These are phyloP conservation scores for Margaritispora aquatica DNA, from an alignment of 495 filamentous ascomycete species.

Conservation along the genomic window DNA sequence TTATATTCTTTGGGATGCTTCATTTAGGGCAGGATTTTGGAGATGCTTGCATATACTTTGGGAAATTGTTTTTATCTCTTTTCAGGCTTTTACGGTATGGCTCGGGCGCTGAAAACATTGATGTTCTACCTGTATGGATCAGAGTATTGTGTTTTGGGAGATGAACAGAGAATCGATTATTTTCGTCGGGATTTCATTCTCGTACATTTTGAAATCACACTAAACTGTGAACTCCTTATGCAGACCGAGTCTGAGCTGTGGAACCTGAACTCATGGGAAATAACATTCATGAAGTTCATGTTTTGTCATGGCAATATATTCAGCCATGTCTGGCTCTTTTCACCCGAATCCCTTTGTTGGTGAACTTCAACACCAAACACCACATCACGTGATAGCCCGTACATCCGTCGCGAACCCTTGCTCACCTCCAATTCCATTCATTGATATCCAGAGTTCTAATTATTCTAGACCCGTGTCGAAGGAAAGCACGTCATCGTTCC, in stretches of 20 bases:
- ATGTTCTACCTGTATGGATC: not conserved
- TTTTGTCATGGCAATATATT: too few relatives aligned
- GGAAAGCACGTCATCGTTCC: too few relatives aligned
- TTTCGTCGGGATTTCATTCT: too few relatives aligned
- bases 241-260: too few relatives aligned
- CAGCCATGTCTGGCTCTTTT: too few relatives aligned
- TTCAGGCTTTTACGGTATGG: not conserved
- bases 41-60: not conserved
- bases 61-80: not conserved
- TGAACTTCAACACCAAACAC: not conserved
- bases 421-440: not conserved
- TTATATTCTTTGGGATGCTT: not conserved
- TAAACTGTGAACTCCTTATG: too few relatives aligned
- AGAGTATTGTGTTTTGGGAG: not conserved
- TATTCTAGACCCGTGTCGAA: too few relatives aligned
- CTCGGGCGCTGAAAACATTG: not conserved
- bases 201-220: too few relatives aligned
- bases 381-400: not conserved
- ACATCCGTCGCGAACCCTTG: not conserved
- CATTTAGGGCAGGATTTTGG: not conserved
- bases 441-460: too few relatives aligned
- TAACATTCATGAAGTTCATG: too few relatives aligned
- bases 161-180: not conserved
- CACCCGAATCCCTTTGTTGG: not conserved
- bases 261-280: too few relatives aligned